These are phyloP conservation scores for Silybum marianum DNA, from an alignment of 129 eudicot genomes.

Conservation along the genomic window DNA sequence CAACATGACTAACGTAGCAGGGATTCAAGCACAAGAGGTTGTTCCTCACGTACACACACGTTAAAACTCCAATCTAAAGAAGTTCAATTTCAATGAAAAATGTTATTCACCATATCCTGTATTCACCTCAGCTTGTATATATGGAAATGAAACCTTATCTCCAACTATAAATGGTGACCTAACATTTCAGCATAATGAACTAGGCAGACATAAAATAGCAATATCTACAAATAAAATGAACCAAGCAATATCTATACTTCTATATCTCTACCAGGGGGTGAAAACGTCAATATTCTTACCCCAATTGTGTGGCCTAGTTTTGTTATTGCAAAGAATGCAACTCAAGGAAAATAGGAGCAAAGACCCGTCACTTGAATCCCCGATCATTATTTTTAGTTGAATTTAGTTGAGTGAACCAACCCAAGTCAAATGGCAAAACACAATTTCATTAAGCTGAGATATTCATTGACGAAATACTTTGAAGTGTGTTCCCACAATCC, in stretches of 20 bases:
- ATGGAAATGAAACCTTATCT: background rate
- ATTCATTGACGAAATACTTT: background rate
- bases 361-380: constrained; percentile 73
- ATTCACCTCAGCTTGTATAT: background rate
- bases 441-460: constrained; percentile 1
- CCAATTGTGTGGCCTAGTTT: constrained; percentile 97
- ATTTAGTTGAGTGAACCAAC: background rate
- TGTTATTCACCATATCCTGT: background rate
- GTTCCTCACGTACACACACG: constrained; percentile 1
- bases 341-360: constrained; percentile 83
- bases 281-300: constrained; percentile 48
- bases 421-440: background rate
- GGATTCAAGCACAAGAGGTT: background rate
- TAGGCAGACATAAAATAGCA: background rate
- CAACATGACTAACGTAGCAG: constrained; percentile 2
- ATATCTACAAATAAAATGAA: background rate
- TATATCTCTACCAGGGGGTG: background rate
- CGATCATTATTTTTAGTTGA: constrained; percentile 18
- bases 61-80: background rate
- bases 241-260: background rate
- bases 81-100: background rate
- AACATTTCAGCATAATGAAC: background rate
- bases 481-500: constrained; percentile 11
- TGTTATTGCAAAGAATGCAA: constrained; percentile 76
- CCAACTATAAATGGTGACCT: background rate